Base-by-base conservation (phyloP, 1,139 yeast genomes). In the Debaryomyces udenii region DNA sequence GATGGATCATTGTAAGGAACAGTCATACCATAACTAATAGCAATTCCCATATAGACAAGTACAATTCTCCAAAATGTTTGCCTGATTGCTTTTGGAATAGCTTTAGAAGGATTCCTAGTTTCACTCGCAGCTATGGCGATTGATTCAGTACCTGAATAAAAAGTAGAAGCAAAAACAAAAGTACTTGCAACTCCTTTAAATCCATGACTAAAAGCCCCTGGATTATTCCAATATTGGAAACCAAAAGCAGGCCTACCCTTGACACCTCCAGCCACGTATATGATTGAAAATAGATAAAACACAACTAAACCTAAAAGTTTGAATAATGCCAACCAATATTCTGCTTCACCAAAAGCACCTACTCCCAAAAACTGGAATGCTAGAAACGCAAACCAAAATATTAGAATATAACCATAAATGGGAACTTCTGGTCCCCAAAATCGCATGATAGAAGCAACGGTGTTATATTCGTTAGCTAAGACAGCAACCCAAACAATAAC, bases 201-300 rank as follows among this genome's bases (percentile, higher is more conserved):
- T 0, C 88, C 88, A 42, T 69, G 55, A n/a, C 65, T 55, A 46
- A 72, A 68, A 5, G 76, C 62, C 26, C 78, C 78, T 1, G 86
- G 85, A 42, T 66, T 70, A 44, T 77, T 69, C 77, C 77, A 72
- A 51, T 72, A 72, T 32, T 68, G 72, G 50, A 72, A 72, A 1
- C 79, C 78, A 55, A 78, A 80, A 3, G 81, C 83, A 23, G 67
- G 68, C 27, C 64, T 68, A 11, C 72, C 77, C 35, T 68, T 68
- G 27, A 82, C 70, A 27, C 94, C 95, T 30, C 94, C 95, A 16
- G 84, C 70, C 14, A 81, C 76, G 53, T 81, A 80, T 10, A 81
- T 66, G 37, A 82, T 70, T 23, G 83, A 68, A 47, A 81, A 80
- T 29, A 82, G 62, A 58, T 81, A 80, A 52, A 76, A 80, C 2